These are phyloP conservation scores for Auriscalpium microsporum DNA, from an alignment of 768 basidiomycete species.

Conservation along the genomic window DNA sequence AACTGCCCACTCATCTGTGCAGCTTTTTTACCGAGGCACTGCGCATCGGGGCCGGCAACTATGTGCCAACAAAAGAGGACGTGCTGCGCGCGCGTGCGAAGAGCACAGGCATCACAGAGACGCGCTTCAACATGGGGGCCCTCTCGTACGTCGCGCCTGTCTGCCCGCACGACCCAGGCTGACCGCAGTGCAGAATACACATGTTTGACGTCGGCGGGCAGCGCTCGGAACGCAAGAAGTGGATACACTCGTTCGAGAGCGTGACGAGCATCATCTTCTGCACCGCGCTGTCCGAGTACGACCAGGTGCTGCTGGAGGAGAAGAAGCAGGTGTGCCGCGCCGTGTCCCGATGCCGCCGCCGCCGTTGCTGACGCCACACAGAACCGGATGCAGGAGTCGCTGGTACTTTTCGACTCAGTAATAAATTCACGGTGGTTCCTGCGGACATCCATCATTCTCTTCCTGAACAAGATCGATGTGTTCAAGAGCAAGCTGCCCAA, in stretches of 20 bases:
- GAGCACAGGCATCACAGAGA: conserved; percentile 87
- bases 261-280: conserved; percentile 77
- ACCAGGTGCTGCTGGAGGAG: conserved; percentile 64
- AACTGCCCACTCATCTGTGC: not conserved
- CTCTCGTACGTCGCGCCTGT: conserved; percentile 22
- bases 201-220: conserved; percentile 76
- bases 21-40: conserved; percentile 83
- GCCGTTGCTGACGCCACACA: conserved; percentile 17
- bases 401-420: conserved; percentile 68
- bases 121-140: conserved; percentile 64
- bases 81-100: conserved; percentile 84
- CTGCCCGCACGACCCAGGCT: not conserved
- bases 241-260: conserved; percentile 65
- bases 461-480: conserved; percentile 67
- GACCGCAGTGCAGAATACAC: conserved; percentile 33
- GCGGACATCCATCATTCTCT: conserved; percentile 56
- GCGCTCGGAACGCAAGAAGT: conserved; percentile 52
- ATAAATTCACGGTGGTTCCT: conserved; percentile 78
- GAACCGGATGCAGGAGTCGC: conserved; percentile 72
- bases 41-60: conserved; percentile 77
- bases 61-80: conserved; percentile 79
- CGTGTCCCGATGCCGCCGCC: not conserved
- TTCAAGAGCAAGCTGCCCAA: conserved; percentile 69
- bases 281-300: conserved; percentile 67
- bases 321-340: conserved; percentile 44